Evolutionary conservation across 345 rosid genomes (phyloP).

Genomic region (Gossypium turneri): DNA sequence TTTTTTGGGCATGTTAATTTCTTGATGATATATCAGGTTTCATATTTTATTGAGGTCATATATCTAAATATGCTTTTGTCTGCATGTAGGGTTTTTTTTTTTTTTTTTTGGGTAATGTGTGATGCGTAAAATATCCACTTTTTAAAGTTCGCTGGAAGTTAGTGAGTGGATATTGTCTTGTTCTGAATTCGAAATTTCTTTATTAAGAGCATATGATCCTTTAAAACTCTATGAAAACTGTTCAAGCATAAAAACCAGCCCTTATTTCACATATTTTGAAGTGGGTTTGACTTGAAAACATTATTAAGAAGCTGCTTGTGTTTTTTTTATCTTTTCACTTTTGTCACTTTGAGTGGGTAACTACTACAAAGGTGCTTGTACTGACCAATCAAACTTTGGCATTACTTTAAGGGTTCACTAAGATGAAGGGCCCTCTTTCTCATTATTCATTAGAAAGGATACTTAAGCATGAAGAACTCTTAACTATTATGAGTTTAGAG

Average conservation of each 20-base stretch:
- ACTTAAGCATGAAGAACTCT: not conserved
- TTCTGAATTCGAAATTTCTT: not conserved
- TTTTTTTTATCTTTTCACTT: not conserved
- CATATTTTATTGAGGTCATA: not conserved
- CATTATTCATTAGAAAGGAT: not conserved
- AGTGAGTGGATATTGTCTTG: not conserved
- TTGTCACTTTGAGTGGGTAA: not conserved
- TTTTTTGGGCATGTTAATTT: not conserved
- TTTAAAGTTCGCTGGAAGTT: not conserved
- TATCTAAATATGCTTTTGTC: not conserved
- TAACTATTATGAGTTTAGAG: not conserved
- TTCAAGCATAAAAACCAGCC: not conserved
- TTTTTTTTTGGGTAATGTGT: not conserved
- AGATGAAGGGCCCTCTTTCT: not conserved
- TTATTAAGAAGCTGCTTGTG: not conserved
- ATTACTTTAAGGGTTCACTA: not conserved
- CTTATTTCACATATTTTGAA: not conserved
- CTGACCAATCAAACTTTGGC: not conserved
- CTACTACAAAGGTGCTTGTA: not conserved
- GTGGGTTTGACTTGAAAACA: conserved; percentile 1
- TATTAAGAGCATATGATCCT: not conserved
- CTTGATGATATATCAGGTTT: not conserved
- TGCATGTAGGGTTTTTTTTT: not conserved
- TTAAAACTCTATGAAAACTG: not conserved
- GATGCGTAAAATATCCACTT: not conserved